phyloP scores from a whole-genome alignment of 495 filamentous ascomycete genomes.

The Hypoxylon perforatum region DNA sequence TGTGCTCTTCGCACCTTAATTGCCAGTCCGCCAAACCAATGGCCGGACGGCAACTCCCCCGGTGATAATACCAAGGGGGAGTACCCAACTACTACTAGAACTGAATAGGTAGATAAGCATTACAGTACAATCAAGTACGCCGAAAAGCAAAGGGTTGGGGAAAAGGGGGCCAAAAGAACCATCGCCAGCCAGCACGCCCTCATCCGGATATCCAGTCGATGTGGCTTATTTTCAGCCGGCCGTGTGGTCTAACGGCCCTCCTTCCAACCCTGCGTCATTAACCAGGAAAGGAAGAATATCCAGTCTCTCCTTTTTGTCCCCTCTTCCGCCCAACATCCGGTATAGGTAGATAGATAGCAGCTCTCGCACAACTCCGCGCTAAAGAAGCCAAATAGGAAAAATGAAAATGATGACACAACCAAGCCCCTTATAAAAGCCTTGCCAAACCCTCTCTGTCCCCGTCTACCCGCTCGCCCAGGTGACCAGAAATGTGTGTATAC shows the following conservation, averaged over 20 bases:
- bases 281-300: slow-evolving; percentile 14
- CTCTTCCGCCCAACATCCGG: slow-evolving; percentile 2
- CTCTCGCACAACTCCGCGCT: slow-evolving; percentile 34
- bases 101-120: slow-evolving; percentile 23
- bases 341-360: not conserved
- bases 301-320: not conserved
- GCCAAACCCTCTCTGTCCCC: not conserved
- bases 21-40: slow-evolving; percentile 33
- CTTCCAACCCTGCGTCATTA: not conserved
- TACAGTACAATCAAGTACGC: slow-evolving; percentile 34
- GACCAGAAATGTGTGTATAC: slow-evolving; percentile 13
- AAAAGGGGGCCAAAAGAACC: not conserved
- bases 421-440: not conserved
- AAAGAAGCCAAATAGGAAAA: not conserved
- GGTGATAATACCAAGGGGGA: slow-evolving; percentile 10
- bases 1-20: slow-evolving; percentile 46
- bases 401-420: slow-evolving; percentile 12
- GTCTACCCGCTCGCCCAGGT: slow-evolving; percentile 26
- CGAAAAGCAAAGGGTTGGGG: not conserved
- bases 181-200: slow-evolving; percentile 19
- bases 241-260: not conserved
- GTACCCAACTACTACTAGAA: slow-evolving; percentile 42
- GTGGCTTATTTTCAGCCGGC: slow-evolving; percentile 11
- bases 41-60: slow-evolving; percentile 38
- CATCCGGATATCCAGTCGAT: not conserved